Conservation (phyloP, 2,329 filamentous ascomycete genomes). For the Talaromyces marneffei region DNA sequence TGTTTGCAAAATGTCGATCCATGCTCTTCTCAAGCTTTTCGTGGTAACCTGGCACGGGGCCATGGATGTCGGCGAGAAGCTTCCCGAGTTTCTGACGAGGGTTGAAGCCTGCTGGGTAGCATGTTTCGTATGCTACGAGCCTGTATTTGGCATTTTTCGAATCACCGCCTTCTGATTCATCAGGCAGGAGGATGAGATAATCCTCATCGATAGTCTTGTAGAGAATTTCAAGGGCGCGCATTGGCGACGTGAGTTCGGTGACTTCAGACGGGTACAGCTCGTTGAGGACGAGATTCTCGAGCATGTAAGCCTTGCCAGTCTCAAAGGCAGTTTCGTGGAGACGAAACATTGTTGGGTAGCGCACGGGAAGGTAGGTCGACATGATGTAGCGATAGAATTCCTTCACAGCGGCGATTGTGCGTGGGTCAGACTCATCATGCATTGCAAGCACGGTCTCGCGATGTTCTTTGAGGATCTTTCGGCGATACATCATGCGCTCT, state of each 20-base stretch:
- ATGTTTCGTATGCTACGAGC: constrained; percentile 52
- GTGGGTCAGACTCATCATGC: constrained; percentile 32
- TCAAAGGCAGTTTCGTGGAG: constrained; percentile 26
- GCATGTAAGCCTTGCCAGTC: constrained; percentile 22
- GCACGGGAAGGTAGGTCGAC: constrained; percentile 49
- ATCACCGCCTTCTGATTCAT: constrained; percentile 16
- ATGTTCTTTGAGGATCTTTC: constrained; percentile 42
- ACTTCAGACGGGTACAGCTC: constrained; percentile 37
- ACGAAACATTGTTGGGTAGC: constrained; percentile 52
- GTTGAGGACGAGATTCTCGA: constrained; percentile 45
- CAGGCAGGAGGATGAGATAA: constrained; percentile 53
- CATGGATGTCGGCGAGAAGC: constrained; percentile 51
- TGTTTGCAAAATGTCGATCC: constrained; percentile 25
- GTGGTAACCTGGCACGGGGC: constrained; percentile 34
- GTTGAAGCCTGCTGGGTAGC: constrained; percentile 56
- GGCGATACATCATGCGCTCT: constrained; percentile 47
- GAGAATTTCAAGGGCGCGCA: constrained; percentile 44
- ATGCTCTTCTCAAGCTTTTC: constrained; percentile 27
- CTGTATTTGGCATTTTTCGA: constrained; percentile 39
- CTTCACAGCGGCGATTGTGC: constrained; percentile 43
- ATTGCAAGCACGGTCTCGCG: constrained; percentile 37
- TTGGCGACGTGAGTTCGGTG: constrained; percentile 26
- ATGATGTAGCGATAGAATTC: constrained; percentile 55
- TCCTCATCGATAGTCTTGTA: constrained; percentile 54
- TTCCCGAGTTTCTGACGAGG: constrained; percentile 50